These are phyloP conservation scores for Trichopus zeylanicus DNA, from an alignment of 116 monocot species.

Conservation along the genomic window DNA sequence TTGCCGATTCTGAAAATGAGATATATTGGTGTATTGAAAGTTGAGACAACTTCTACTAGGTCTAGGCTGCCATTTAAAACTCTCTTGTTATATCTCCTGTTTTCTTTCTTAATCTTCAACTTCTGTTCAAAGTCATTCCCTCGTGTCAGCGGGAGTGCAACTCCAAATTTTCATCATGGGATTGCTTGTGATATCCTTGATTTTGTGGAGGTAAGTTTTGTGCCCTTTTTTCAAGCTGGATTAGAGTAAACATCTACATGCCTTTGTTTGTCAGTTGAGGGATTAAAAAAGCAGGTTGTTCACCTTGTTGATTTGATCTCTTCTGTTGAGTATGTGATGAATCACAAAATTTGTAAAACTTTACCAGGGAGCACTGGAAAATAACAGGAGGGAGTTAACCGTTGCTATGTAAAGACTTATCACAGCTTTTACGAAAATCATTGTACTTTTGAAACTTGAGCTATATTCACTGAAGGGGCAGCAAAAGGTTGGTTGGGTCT, in stretches of 20 bases:
- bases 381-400: slow-evolving; percentile 62
- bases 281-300: not conserved
- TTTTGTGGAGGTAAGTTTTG: too few species aligned
- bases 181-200: too few species aligned
- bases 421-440: slow-evolving; percentile 74
- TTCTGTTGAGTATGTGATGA: not conserved
- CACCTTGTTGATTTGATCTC: not conserved
- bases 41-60: not conserved
- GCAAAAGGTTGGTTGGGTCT: slow-evolving; percentile 51
- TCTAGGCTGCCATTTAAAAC: not conserved
- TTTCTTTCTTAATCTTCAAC: too few species aligned
- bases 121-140: too few species aligned
- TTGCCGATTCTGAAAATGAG: not conserved
- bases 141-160: too few species aligned
- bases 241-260: not conserved
- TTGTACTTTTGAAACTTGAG: slow-evolving; percentile 75
- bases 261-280: too few species aligned
- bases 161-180: too few species aligned
- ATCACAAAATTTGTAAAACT: not conserved
- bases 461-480: slow-evolving; percentile 88
- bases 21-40: not conserved
- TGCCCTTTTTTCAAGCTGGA: not conserved
- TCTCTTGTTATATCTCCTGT: too few species aligned
- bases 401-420: slow-evolving; percentile 72
- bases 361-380: slow-evolving; percentile 74